Percentiles rank a stretch among this genome's conserved stretches.
Conservation (phyloP, 352 stramenopile genomes). For the Pythium dissotocum region DNA sequence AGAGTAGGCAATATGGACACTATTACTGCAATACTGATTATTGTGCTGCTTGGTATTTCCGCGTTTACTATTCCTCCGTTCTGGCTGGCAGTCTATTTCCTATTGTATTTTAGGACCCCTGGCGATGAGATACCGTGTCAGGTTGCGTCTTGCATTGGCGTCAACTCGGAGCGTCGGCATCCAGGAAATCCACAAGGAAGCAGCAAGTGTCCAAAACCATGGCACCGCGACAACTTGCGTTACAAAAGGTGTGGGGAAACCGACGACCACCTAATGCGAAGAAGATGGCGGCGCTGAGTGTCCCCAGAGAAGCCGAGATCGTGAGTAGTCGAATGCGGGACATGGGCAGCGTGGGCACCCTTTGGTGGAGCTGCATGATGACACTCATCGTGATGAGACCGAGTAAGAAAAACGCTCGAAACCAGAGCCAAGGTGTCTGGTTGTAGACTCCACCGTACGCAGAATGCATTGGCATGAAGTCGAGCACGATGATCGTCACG, state of each 20-base stretch:
- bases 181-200: not conserved
- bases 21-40: too few relatives aligned
- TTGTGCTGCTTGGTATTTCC: too few relatives aligned
- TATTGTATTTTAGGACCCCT: too few relatives aligned
- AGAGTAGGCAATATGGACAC: too few relatives aligned
- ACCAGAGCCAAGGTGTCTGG: not conserved
- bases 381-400: not conserved
- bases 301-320: not conserved
- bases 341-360: constrained; percentile 2
- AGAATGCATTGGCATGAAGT: not conserved
- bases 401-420: not conserved
- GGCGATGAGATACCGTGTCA: not conserved
- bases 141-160: not conserved
- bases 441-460: not conserved
- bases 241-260: constrained; percentile 14
- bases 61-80: too few relatives aligned
- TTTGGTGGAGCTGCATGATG: constrained; percentile 2
- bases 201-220: constrained; percentile 1
- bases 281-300: not conserved
- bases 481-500: not conserved
- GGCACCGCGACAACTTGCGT: constrained; percentile 2
- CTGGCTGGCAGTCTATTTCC: too few relatives aligned
- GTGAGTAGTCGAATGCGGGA: not conserved
- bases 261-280: constrained; percentile 3
- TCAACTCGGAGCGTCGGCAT: not conserved